Evolutionary conservation across 768 basidiomycete genomes (phyloP).

Genomic region (Stropharia rugosoannulata): DNA sequence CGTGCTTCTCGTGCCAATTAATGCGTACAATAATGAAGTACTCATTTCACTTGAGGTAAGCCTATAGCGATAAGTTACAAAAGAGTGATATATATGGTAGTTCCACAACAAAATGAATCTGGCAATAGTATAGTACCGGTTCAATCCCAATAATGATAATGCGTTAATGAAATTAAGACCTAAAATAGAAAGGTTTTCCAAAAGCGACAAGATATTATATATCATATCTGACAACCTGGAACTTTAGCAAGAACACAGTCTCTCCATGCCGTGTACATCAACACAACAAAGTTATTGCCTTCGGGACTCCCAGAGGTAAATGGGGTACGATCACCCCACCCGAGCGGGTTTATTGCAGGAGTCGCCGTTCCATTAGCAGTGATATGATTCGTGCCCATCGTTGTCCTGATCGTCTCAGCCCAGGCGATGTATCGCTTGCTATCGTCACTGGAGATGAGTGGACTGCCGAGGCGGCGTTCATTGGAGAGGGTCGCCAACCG

Average conservation of each 20-base stretch:
- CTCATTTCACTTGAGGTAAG: too few species aligned
- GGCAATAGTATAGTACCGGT: too few species aligned
- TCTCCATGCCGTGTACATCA: conserved; percentile 39
- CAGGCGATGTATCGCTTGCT: conserved; percentile 18
- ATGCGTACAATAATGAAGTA: too few species aligned
- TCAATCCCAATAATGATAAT: too few species aligned
- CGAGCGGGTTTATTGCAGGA: conserved; percentile 37
- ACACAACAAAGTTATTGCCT: conserved; percentile 34
- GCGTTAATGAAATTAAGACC: too few species aligned
- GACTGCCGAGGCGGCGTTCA: not conserved
- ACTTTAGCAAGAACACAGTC: conserved; percentile 29
- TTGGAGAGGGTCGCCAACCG: conserved; percentile 26
- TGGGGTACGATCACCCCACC: conserved; percentile 28
- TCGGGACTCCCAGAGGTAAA: conserved; percentile 37
- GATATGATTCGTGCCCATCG: conserved; percentile 27
- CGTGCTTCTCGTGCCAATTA: not conserved
- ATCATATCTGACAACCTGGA: conserved; percentile 6
- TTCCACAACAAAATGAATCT: too few species aligned
- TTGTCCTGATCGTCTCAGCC: conserved; percentile 25
- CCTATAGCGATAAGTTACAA: too few species aligned
- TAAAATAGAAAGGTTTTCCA: too few species aligned
- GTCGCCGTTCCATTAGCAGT: conserved; percentile 28
- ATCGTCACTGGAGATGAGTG: conserved; percentile 3
- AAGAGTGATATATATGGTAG: too few species aligned
- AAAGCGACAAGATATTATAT: too few species aligned